Evolutionary conservation across 202 grass and related monocot species (phyloP).

Genomic region (Elaeis oleifera): DNA sequence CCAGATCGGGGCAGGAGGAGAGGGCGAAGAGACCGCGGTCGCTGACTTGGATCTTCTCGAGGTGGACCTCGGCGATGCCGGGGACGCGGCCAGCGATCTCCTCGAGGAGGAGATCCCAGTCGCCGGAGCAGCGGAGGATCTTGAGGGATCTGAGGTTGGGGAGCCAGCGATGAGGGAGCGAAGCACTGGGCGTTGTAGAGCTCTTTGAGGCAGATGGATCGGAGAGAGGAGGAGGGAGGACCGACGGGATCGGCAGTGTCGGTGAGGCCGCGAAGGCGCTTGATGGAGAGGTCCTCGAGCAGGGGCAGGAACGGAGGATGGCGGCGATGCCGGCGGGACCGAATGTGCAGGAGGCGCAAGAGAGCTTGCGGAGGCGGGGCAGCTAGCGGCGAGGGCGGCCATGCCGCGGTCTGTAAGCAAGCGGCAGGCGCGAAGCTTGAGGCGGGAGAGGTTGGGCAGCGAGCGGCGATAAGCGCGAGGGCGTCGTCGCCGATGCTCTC

Average conservation of each 20-base stretch:
- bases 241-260: not conserved
- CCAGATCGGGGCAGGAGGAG: conserved; percentile 1
- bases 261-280: not conserved
- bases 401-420: not conserved
- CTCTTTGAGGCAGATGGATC: conserved; percentile 9
- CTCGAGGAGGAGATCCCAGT: conserved; percentile 5
- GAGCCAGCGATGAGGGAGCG: conserved; percentile 7
- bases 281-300: conserved; percentile 12
- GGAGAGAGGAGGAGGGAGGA: not conserved
- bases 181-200: conserved; percentile 10
- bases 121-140: conserved; percentile 4
- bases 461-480: not conserved
- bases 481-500: conserved; percentile 10
- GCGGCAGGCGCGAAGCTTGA: conserved; percentile 5
- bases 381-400: not conserved
- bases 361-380: not conserved
- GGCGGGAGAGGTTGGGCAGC: conserved; percentile 2
- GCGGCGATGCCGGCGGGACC: not conserved
- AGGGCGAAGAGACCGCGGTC: conserved; percentile 4
- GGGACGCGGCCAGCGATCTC: not conserved
- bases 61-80: not conserved
- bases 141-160: conserved; percentile 8
- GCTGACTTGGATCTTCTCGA: conserved; percentile 11
- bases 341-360: not conserved
- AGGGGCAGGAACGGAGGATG: not conserved